These are phyloP conservation scores for Cryptococcus sp. DNA, from an alignment of 1,284 basidiomycete species.

Conservation along the genomic window DNA sequence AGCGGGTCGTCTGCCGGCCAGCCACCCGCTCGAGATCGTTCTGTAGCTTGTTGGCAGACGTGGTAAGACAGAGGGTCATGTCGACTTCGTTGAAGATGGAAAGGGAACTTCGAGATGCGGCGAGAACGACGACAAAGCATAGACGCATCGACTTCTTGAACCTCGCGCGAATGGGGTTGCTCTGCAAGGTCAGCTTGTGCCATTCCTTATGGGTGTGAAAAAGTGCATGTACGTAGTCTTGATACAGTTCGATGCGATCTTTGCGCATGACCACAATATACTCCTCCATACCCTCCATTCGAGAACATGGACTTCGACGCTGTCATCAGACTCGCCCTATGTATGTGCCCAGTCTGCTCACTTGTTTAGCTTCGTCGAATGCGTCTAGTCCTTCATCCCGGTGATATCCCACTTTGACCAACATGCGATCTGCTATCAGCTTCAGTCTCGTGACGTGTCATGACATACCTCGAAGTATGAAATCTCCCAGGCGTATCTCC, in stretches of 20 bases:
- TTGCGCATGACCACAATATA: conserved; percentile 40
- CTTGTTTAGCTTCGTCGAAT: conserved; percentile 37
- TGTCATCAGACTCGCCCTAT: conserved; percentile 5
- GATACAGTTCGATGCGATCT: conserved; percentile 40
- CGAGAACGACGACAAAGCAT: conserved; percentile 36
- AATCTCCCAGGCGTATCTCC: conserved; percentile 21
- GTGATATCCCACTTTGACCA: conserved; percentile 42
- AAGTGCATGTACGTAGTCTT: conserved; percentile 30
- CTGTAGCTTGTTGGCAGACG: conserved; percentile 23
- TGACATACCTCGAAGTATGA: conserved; percentile 35
- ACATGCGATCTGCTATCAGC: conserved; percentile 38
- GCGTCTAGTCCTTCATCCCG: conserved; percentile 19
- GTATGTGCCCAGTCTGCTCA: conserved; percentile 10
- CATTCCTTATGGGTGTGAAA: background rate
- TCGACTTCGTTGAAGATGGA: conserved; percentile 42
- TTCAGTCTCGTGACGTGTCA: background rate
- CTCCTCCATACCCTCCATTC: conserved; percentile 38
- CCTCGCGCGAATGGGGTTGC: conserved; percentile 26
- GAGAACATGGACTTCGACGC: conserved; percentile 35
- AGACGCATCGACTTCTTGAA: conserved; percentile 34
- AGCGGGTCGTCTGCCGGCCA: conserved; percentile 11
- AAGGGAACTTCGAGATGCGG: conserved; percentile 24
- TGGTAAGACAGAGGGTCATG: conserved; percentile 35
- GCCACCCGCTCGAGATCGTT: conserved; percentile 15
- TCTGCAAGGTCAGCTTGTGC: conserved; percentile 9